These are phyloP conservation scores for Russula virescens DNA, from an alignment of 768 basidiomycete species.

Conservation along the genomic window DNA sequence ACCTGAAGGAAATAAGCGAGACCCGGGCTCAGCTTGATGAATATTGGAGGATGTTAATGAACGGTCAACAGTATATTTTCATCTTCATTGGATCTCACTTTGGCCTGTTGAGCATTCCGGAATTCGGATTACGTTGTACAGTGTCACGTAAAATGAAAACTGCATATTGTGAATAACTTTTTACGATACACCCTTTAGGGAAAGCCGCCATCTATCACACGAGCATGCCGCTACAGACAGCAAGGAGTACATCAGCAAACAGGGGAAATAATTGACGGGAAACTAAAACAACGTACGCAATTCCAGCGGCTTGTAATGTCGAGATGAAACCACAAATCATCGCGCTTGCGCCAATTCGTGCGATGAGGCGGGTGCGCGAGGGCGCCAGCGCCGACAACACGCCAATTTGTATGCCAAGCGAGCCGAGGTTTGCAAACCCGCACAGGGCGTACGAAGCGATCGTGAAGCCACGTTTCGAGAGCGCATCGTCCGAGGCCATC, in stretches of 20 bases:
- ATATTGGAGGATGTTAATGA: too few relatives aligned
- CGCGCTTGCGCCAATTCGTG: slow-evolving; percentile 59
- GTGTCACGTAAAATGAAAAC: too few relatives aligned
- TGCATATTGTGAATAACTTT: too few relatives aligned
- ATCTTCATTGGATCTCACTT: too few relatives aligned
- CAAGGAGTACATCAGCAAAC: neutral
- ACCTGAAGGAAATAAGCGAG: too few relatives aligned
- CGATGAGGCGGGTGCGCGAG: slow-evolving; percentile 63
- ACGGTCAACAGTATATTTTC: too few relatives aligned
- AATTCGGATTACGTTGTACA: too few relatives aligned
- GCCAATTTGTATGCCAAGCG: slow-evolving; percentile 82
- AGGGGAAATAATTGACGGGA: neutral
- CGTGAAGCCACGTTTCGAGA: slow-evolving; percentile 69
- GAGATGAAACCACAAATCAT: slow-evolving; percentile 68
- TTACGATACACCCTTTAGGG: neutral
- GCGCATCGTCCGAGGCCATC: slow-evolving; percentile 41
- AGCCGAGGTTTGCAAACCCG: slow-evolving; percentile 85
- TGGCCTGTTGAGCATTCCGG: too few relatives aligned
- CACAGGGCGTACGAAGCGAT: slow-evolving; percentile 86
- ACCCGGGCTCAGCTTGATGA: too few relatives aligned
- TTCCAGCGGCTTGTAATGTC: slow-evolving; percentile 55
- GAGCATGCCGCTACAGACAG: slow-evolving; percentile 30
- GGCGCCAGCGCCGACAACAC: slow-evolving; percentile 68
- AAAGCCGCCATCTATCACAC: slow-evolving; percentile 19
- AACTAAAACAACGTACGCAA: slow-evolving; percentile 38